phyloP scores from a whole-genome alignment of 1,139 yeast species.

The Martiniozyma asiatica region DNA sequence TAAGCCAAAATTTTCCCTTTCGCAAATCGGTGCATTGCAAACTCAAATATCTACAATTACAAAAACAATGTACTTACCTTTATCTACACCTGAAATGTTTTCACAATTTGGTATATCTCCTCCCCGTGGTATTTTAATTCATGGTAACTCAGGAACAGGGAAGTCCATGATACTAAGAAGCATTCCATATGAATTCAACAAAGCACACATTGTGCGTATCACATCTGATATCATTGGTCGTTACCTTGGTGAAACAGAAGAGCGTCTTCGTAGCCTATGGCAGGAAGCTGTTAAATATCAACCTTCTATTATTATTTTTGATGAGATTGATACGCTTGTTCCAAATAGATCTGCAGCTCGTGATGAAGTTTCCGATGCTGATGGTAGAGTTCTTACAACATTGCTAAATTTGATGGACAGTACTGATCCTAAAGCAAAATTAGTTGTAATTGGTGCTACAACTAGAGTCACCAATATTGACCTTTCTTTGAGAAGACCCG shows the following conservation, averaged over 20 bases:
- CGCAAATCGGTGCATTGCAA: constrained; percentile 61
- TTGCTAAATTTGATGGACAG: constrained; percentile 84
- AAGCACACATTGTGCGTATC: constrained; percentile 74
- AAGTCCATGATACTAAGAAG: constrained; percentile 82
- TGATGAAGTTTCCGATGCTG: constrained; percentile 85
- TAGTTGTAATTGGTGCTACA: constrained; percentile 40
- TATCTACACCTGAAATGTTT: constrained; percentile 66
- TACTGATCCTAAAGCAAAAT: constrained; percentile 36
- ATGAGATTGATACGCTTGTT: constrained; percentile 84
- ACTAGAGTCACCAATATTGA: constrained; percentile 76
- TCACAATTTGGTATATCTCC: constrained; percentile 80
- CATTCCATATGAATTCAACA: constrained; percentile 39
- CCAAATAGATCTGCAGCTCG: constrained; percentile 46
- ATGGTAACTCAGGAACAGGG: constrained; percentile 98
- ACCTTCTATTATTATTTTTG: constrained; percentile 79
- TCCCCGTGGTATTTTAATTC: constrained; percentile 79
- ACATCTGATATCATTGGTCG: constrained; percentile 91
- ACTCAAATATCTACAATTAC: constrained; percentile 51
- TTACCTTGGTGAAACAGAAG: constrained; percentile 88
- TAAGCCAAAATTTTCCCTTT: constrained; percentile 21
- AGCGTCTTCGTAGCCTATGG: constrained; percentile 67
- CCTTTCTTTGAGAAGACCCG: constrained; percentile 83
- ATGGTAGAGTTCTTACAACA: constrained; percentile 78
- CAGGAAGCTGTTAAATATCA: constrained; percentile 75
- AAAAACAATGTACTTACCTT: constrained; percentile 68